Evolutionary conservation across 768 basidiomycete species (phyloP), one percentile per base, ranked within the genome.

Genomic region (Astraeus odoratus): DNA sequence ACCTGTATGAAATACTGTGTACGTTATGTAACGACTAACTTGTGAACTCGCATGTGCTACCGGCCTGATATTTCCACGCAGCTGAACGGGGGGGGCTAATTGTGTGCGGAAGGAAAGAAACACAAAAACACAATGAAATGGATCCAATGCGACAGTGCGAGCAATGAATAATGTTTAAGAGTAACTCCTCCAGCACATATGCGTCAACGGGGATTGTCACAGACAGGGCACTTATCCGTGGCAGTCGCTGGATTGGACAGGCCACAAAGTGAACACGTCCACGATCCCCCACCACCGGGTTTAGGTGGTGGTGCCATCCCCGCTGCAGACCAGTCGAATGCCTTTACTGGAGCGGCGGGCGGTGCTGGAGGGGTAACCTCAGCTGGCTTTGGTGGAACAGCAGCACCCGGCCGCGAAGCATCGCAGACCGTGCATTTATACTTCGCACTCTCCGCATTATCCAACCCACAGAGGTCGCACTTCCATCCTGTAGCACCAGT

Each of bases 401-500:
- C 23, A 39, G n/a, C 9, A 24, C 43, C 54, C 27, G 51, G 62
- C 31, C 63, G 61, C 0, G 66, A 68, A 1, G 66, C 51, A 20
- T 74, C 74, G 44, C 75, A 77, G 8, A 73, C 46, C 4, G 58
- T 61, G 50, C 76, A 77, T 49, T 76, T 74, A 25, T 69, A 68
- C 39, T 52, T 61, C 13, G 61, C 69, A 19, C 51, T 55, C 3
- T 53, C 63, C 3, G 69, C 57, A 44, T 71, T 76, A 39, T 56
- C 54, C 27, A 72, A 53, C 57, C 63, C 66, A 49, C 86, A 89
- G 3, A 59, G 52, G 1, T 59, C 62, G 56, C 85, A 88, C 13
- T 51, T 74, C 85, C 85, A 87, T n/a, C 49, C 53, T 37, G 52
- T 56, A 5, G 47, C 49, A 10, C 52, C 43, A 12, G 54, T 49